A percentile compares a stretch with the other conserved stretches of the same genome.
phyloP scores from a whole-genome alignment of 495 filamentous ascomycete genomes.

The Saxispiralis lemnorum region DNA sequence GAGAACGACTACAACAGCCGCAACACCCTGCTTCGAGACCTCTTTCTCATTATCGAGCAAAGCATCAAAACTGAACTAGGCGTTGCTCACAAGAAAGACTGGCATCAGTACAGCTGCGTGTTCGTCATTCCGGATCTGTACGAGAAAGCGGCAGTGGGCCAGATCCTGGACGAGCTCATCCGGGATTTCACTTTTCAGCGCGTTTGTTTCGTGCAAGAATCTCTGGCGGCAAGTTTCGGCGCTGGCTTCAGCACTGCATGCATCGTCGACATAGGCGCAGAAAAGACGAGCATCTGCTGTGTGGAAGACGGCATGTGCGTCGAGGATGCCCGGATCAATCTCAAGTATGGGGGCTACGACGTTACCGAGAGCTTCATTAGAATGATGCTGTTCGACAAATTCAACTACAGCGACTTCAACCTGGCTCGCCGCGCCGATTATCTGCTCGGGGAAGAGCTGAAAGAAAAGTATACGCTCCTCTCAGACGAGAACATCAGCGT shows the following conservation, averaged over 20 bases:
- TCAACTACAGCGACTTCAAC: conserved; percentile 88
- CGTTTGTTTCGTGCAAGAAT: conserved; percentile 89
- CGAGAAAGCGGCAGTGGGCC: conserved; percentile 79
- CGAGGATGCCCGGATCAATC: conserved; percentile 78
- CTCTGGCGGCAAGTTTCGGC: conserved; percentile 84
- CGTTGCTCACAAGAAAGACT: conserved; percentile 58
- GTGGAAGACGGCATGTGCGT: conserved; percentile 92
- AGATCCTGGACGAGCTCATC: conserved; percentile 64
- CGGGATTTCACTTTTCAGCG: conserved; percentile 73
- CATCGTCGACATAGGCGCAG: conserved; percentile 89
- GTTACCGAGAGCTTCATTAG: conserved; percentile 87
- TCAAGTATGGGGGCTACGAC: conserved; percentile 84
- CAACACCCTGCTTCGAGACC: conserved; percentile 62
- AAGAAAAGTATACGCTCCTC: conserved; percentile 75
- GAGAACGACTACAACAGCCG: conserved; percentile 70
- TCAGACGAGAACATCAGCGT: conserved; percentile 67
- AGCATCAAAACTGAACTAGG: conserved; percentile 69
- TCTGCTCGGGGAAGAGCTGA: conserved; percentile 82
- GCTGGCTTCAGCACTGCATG: conserved; percentile 83
- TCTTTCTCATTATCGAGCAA: conserved; percentile 70
- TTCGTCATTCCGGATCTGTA: conserved; percentile 93
- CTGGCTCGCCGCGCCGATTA: conserved; percentile 81
- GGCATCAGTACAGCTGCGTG: conserved; percentile 78
- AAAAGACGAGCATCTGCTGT: conserved; percentile 95
- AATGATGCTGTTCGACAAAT: conserved; percentile 91